Conservation (phyloP, 2,329 filamentous ascomycete species). For the Arthrinium phaeospermum region DNA sequence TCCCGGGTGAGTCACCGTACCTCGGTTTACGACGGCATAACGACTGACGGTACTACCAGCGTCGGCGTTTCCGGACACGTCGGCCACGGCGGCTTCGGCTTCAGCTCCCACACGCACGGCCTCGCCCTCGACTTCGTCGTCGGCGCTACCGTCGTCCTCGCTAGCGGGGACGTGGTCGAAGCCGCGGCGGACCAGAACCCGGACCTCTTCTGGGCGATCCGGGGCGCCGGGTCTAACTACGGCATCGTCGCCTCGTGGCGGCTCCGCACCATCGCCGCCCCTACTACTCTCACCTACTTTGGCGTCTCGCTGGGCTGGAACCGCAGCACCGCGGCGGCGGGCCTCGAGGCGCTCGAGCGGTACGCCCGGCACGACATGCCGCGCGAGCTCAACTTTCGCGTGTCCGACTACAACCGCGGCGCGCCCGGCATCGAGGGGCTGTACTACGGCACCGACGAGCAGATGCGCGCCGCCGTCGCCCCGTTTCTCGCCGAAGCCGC, state of each 20-base stretch:
- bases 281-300: conserved; percentile 39
- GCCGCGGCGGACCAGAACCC: conserved; percentile 37
- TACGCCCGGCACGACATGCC: conserved; percentile 42
- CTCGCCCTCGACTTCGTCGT: conserved; percentile 51
- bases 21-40: background rate
- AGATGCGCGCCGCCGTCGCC: conserved; percentile 38
- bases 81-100: conserved; percentile 44
- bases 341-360: conserved; percentile 55
- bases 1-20: conserved; percentile 40
- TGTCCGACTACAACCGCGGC: conserved; percentile 43
- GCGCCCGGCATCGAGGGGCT: conserved; percentile 44
- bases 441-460: conserved; percentile 44
- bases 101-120: conserved; percentile 50
- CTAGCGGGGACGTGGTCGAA: conserved; percentile 38
- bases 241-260: conserved; percentile 39
- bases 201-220: conserved; percentile 42
- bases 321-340: conserved; percentile 32
- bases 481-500: conserved; percentile 42
- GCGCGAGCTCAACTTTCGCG: conserved; percentile 48
- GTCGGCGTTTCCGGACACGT: conserved; percentile 45
- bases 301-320: conserved; percentile 36
- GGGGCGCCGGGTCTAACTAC: conserved; percentile 41
- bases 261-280: conserved; percentile 38
- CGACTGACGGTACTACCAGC: conserved; percentile 22
- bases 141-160: conserved; percentile 38